Evolutionary conservation across 768 basidiomycete species (phyloP), one percentile per base, ranked within the genome.

Genomic region (Daedalea quercina): DNA sequence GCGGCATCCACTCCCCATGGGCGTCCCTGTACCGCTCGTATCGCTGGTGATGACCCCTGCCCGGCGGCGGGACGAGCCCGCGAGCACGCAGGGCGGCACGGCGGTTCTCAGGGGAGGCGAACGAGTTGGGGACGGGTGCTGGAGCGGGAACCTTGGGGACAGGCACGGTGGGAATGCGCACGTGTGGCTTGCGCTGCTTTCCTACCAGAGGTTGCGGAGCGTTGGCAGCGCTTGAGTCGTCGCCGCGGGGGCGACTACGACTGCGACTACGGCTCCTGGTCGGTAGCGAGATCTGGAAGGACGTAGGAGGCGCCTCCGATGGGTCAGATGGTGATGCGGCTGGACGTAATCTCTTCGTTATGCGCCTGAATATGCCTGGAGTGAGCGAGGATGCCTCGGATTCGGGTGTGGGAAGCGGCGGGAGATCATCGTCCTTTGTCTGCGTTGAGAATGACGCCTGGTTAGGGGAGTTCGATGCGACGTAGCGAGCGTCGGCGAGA

Each of bases 91-190:
- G 47, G 9, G 59, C 59, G 9, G 59, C 59, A 6, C 49, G 56
- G 9, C 59, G 59, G 19, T 57, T 54, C 54, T 57, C 54, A n/a
- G 45, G 23, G 8, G 59, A 60, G 37, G 56, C 55, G 42, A 57
- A 57, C 48, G 54, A 54, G 54, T 51, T 54, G 17, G 51, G 47
- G 9, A 52, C 6, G 28, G 28, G 47, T 13, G 58, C 28, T 11
- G 56, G 56, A n/a, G 46, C 51, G 34, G 55, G 55, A 2, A 44
- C 56, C 25, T 53, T 51, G 35, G 59, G 56, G 22, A 57, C 22
- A 25, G 56, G 54, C 22, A 54, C 25, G 23, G 44, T 12, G 3
- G 51, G 57, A 19, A 55, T 24, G 17, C 54, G 57, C 13, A 60
- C 47, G 1, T 34, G 37, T 13, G 54, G 28, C 51, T 45, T 54